Evolutionary conservation across 305 asterid species (phyloP).

Genomic region (Andrographis paniculata): DNA sequence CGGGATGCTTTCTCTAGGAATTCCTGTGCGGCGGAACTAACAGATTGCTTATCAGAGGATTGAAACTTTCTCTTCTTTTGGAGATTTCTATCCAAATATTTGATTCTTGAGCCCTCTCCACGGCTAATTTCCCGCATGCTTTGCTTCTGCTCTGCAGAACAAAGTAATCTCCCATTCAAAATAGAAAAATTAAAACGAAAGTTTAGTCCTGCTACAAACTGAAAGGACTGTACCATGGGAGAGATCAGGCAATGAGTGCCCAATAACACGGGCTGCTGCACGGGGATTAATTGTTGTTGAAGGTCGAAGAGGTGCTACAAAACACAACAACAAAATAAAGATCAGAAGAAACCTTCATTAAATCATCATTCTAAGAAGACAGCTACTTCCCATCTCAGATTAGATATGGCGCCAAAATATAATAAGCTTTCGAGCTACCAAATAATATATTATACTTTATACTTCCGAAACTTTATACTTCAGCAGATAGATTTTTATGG

Average conservation of each 20-base stretch:
- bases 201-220: conserved; percentile 1
- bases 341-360: no score
- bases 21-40: conserved; percentile 76
- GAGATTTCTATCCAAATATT: conserved; percentile 39
- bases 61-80: conserved; percentile 75
- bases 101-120: conserved; percentile 36
- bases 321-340: conserved; percentile 18
- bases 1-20: conserved; percentile 93
- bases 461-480: no score
- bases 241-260: conserved; percentile 91
- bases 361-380: no score
- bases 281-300: conserved; percentile 60
- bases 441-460: no score
- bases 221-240: conserved; percentile 44
- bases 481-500: no score
- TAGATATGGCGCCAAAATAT: no score
- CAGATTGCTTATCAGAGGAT: conserved; percentile 59
- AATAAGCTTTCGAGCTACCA: no score
- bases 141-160: conserved; percentile 82
- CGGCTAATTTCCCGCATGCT: conserved; percentile 72
- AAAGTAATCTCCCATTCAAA: conserved; percentile 27
- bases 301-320: conserved; percentile 77
- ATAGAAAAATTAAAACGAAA: conserved; percentile 23
- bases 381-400: no score
- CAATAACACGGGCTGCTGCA: conserved; percentile 87